Conservation (phyloP, 148 eudicot species). For the Euryodendron excelsum region DNA sequence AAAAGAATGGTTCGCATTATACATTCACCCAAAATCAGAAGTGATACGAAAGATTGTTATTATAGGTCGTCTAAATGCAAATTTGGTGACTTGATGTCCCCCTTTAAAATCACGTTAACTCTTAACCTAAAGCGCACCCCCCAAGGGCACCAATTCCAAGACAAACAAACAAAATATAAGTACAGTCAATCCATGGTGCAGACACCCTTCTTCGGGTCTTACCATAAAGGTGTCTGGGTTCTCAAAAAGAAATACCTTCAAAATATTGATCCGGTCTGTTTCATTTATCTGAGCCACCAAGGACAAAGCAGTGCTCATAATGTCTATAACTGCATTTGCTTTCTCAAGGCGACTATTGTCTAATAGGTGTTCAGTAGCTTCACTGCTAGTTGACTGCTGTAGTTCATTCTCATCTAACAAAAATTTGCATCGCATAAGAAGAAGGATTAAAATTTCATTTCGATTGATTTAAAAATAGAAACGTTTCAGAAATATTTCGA, state of each 20-base stretch:
- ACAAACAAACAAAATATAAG: not conserved
- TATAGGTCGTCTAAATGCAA: not conserved
- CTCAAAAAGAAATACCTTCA: slow-evolving; percentile 60
- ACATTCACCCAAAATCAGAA: not conserved
- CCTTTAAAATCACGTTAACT: not conserved
- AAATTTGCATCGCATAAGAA: slow-evolving; percentile 88
- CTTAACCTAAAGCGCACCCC: not conserved
- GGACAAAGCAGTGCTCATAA: slow-evolving; percentile 85
- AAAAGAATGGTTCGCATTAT: not conserved
- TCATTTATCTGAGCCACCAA: slow-evolving; percentile 92
- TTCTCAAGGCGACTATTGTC: slow-evolving; percentile 61
- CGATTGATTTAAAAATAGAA: too few relatives aligned
- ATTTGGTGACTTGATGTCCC: not conserved
- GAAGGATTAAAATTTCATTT: too few relatives aligned
- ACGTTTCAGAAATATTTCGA: too few relatives aligned
- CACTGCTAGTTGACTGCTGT: slow-evolving; percentile 38
- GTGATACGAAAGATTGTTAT: not conserved
- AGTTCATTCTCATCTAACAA: slow-evolving; percentile 75
- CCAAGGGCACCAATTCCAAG: too few relatives aligned
- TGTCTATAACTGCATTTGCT: slow-evolving; percentile 89
- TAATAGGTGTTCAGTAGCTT: slow-evolving; percentile 26
- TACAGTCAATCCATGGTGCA: not conserved
- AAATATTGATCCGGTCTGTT: slow-evolving; percentile 89
- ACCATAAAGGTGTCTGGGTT: not conserved
- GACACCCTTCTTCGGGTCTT: not conserved